These are phyloP conservation scores for Wickerhamiella infanticola DNA, from an alignment of 1,139 yeast species.

Conservation along the genomic window DNA sequence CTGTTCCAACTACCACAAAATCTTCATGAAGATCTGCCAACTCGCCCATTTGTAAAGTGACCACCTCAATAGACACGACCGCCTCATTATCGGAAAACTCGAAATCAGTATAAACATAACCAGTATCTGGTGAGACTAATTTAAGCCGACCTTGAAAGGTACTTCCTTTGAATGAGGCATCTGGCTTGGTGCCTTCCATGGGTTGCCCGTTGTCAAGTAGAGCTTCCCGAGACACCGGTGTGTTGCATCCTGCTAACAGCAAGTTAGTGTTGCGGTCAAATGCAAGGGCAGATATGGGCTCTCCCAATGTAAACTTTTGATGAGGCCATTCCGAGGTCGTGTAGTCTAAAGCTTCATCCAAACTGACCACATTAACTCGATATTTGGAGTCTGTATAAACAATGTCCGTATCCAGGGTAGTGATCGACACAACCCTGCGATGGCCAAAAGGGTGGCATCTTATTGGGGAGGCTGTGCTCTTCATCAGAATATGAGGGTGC, in stretches of 20 bases:
- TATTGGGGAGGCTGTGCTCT: slow-evolving; percentile 49
- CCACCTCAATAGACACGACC: slow-evolving; percentile 42
- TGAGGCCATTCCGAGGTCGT: slow-evolving; percentile 15
- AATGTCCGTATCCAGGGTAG: slow-evolving; percentile 15
- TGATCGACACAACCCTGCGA: slow-evolving; percentile 28
- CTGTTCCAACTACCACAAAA: slow-evolving; percentile 64
- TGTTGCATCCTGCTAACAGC: slow-evolving; percentile 48
- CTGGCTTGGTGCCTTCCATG: slow-evolving; percentile 40
- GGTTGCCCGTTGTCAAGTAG: slow-evolving; percentile 61
- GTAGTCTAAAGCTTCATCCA: slow-evolving; percentile 16
- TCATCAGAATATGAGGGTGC: slow-evolving; percentile 52
- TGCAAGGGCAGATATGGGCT: slow-evolving; percentile 51
- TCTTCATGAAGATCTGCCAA: slow-evolving; percentile 27
- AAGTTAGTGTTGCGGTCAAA: slow-evolving; percentile 60
- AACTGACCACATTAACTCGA: slow-evolving; percentile 19
- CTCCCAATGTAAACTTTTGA: slow-evolving; percentile 25
- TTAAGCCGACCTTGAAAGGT: slow-evolving; percentile 47
- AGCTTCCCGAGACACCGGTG: slow-evolving; percentile 46
- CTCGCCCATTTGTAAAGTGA: slow-evolving; percentile 33
- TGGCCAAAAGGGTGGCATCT: slow-evolving; percentile 54
- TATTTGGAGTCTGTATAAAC: slow-evolving; percentile 8
- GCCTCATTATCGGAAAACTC: slow-evolving; percentile 56
- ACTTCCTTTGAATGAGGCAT: slow-evolving; percentile 34
- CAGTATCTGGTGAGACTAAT: slow-evolving; percentile 55
- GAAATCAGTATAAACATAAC: slow-evolving; percentile 62